Base-by-base conservation (phyloP, 1,284 basidiomycete genomes). In the Phellopilus nigrolimitatus region DNA sequence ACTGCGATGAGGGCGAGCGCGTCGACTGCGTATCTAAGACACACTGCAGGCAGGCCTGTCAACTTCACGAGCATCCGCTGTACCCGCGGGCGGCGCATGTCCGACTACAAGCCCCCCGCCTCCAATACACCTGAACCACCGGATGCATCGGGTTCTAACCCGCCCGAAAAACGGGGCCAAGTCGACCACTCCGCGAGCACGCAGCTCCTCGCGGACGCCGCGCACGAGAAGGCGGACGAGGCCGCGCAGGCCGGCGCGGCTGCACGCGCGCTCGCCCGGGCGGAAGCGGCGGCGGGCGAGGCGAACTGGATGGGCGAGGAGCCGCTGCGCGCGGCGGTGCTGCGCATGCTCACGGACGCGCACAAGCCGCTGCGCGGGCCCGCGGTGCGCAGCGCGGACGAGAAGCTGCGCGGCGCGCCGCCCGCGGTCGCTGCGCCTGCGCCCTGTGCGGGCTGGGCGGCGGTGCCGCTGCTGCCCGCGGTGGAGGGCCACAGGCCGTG, bases 281-380 rank as follows among this genome's bases (percentile, higher is more conserved):
- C 31, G 31, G 10, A 12, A 10, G 6, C 60, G 6, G 67, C 62
- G 36, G 61, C 71, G 40, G 60, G 67, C 33, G 67, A 76, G 57
- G 69, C 76, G 59, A 82, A 84, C 61, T 91, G 88, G 90, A 79
- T 76, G 1, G 88, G 88, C 1, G 87, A 91, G 12, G 89, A 91
- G 65, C 72, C 74, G 1, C 71, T 80, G 2, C 71, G 80, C 52
- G 86, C 91, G 68, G 77, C 84, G 0, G 86, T 91, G 0, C 71
- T 92, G 17, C 78, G 88, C 21, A 92, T 93, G 90, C 76, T 92
- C 3, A 75, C 91, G 36, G 89, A 92, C 70, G 89, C 89, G 60
- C 82, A 91, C 70, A 90, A 88, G 66, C 88, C 89, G 3, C 68
- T 89, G 25, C 76, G 87, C 10, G 78, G 72, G 9, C 81, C 80